A percentile compares a stretch with the other conserved stretches of the same genome.
Evolutionary conservation across 139 green algal genomes (phyloP).

Genomic region (Chlamydomonas applanata): DNA sequence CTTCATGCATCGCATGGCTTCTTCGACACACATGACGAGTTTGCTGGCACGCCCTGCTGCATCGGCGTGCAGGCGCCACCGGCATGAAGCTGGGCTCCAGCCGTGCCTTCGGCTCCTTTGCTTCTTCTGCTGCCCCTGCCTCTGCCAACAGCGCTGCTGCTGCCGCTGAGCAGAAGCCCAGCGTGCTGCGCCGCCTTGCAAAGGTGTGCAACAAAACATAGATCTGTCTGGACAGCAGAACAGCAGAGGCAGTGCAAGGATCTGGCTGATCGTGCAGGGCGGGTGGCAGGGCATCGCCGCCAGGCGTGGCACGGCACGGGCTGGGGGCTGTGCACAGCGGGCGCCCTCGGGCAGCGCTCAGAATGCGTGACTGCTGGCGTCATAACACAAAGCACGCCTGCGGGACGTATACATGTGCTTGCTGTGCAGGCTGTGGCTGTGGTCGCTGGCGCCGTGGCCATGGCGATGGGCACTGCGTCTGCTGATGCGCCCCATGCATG

Average conservation of each 20-base stretch:
- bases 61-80: conserved; percentile 11
- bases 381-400: background rate
- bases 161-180: conserved; percentile 13
- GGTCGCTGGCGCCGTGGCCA: conserved; percentile 22
- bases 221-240: too few species aligned
- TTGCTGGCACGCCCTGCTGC: background rate
- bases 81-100: conserved; percentile 8
- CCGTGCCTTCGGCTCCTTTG: conserved; percentile 20
- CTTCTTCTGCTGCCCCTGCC: background rate
- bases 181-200: conserved; percentile 13
- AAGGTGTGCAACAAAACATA: too few species aligned
- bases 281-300: too few species aligned
- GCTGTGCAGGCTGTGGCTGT: conserved; percentile 27
- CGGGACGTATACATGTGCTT: background rate
- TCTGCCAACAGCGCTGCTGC: background rate
- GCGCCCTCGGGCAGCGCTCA: conserved; percentile 4
- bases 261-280: too few species aligned
- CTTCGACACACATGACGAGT: background rate
- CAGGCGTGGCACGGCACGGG: too few species aligned
- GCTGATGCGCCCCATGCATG: conserved; percentile 33
- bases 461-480: conserved; percentile 17
- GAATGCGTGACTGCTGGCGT: background rate
- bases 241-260: too few species aligned
- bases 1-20: background rate
- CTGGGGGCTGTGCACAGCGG: too few species aligned